These are phyloP conservation scores for Cicer yamashitae DNA, from an alignment of 306 rosid species.

Conservation along the genomic window DNA sequence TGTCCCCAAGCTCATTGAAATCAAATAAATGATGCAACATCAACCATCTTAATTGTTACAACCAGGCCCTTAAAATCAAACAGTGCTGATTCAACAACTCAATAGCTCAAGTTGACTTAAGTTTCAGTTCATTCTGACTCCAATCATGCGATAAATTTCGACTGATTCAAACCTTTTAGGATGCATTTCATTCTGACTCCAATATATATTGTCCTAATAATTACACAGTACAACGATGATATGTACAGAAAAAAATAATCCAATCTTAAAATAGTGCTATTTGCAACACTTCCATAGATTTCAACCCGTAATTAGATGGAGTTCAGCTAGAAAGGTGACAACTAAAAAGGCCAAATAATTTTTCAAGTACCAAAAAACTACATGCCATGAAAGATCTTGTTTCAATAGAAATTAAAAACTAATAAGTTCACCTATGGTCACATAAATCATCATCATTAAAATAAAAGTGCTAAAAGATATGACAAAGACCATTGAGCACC, in stretches of 20 bases:
- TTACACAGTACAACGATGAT: conserved; percentile 1
- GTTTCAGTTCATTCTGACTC: conserved; percentile 1
- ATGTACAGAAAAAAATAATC: not conserved
- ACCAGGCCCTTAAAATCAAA: conserved; percentile 17
- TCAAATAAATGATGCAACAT: conserved; percentile 19
- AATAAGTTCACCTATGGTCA: not conserved
- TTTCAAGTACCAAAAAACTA: conserved; percentile 7
- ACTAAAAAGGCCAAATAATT: conserved; percentile 34
- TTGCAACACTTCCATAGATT: conserved; percentile 9
- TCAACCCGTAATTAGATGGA: conserved; percentile 9
- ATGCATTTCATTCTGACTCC: not conserved
- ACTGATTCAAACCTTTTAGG: no score
- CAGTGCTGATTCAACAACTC: not conserved
- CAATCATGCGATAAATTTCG: no score
- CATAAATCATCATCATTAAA: conserved; percentile 22
- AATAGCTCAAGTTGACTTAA: conserved; percentile 23
- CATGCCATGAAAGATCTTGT: conserved; percentile 21
- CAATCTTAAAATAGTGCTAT: not conserved
- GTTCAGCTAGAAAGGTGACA: not conserved
- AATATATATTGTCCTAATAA: not conserved
- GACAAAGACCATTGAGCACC: conserved; percentile 27
- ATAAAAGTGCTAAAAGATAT: conserved; percentile 35
- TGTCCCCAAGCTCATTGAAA: conserved; percentile 28
- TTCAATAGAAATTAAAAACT: conserved; percentile 17
- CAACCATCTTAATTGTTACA: conserved; percentile 4